Percentiles rank a stretch among this genome's conserved stretches.
Conservation (phyloP, 352 stramenopile genomes). For the Blastocystis sp. region DNA sequence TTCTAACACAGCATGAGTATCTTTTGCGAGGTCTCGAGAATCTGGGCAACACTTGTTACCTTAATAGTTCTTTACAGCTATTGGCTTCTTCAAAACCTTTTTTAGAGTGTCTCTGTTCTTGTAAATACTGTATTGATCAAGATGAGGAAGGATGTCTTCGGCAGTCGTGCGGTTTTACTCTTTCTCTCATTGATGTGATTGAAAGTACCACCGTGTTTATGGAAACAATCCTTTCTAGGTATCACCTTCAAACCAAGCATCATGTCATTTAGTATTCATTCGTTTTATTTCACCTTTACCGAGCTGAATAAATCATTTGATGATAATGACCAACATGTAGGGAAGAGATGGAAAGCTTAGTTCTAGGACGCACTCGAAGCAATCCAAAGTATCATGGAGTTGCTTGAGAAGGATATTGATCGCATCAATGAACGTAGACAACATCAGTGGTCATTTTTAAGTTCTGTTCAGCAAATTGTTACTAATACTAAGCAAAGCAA, state of each 20-base stretch:
- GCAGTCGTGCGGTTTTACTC: not conserved
- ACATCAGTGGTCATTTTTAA: not conserved
- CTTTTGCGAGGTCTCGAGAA: slow-evolving; percentile 73
- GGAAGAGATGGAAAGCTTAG: not conserved
- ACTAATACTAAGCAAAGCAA: not conserved
- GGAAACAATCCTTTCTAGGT: not conserved
- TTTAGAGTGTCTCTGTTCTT: slow-evolving; percentile 44
- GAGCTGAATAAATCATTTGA: not conserved
- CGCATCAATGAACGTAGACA: not conserved
- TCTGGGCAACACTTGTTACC: slow-evolving; percentile 76
- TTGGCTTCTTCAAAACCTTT: not conserved
- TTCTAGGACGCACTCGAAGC: slow-evolving; percentile 35
- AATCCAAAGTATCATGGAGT: slow-evolving; percentile 22
- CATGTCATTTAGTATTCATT: not conserved
- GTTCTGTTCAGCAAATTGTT: not conserved
- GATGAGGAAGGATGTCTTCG: not conserved
- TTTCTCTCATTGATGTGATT: not conserved
- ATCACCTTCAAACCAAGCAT: slow-evolving; percentile 61
- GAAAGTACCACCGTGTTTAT: not conserved
- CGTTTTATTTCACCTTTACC: slow-evolving; percentile 13
- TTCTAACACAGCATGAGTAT: not conserved
- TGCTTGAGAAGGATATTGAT: slow-evolving; percentile 37
- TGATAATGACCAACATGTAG: slow-evolving; percentile 42
- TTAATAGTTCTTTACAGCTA: slow-evolving; percentile 73
- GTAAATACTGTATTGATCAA: not conserved